phyloP scores from a whole-genome alignment of 2,329 filamentous ascomycete species.

The Colletotrichum melonis region DNA sequence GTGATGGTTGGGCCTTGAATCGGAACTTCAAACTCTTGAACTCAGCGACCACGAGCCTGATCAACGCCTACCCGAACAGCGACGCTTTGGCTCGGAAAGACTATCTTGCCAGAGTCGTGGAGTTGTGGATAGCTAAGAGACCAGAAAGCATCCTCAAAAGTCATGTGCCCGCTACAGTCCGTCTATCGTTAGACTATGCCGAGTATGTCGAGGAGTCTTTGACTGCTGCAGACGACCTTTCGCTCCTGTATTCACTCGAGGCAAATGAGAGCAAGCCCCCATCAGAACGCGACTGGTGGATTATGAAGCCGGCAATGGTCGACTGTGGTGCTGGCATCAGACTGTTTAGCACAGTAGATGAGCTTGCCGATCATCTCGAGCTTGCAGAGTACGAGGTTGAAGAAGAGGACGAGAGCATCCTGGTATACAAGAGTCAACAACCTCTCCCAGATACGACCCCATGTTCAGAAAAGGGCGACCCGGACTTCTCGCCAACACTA shows the following conservation, averaged over 20 bases:
- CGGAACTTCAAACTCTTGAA: conserved; percentile 48
- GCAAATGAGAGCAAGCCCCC: conserved; percentile 44
- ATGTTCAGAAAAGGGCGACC: conserved; percentile 14
- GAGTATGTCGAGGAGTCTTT: conserved; percentile 52
- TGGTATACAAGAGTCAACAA: conserved; percentile 22
- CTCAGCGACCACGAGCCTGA: conserved; percentile 41
- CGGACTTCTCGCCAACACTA: conserved; percentile 38
- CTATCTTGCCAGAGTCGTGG: conserved; percentile 46
- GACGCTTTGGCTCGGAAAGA: conserved; percentile 52
- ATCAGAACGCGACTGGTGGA: conserved; percentile 51
- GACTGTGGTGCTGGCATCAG: conserved; percentile 54
- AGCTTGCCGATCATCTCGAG: conserved; percentile 48
- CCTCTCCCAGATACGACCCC: neutral
- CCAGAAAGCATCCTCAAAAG: conserved; percentile 45
- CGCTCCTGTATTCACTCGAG: conserved; percentile 47
- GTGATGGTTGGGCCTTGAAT: conserved; percentile 49
- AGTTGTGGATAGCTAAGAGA: conserved; percentile 51
- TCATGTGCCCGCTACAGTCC: conserved; percentile 46
- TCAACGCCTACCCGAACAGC: conserved; percentile 53
- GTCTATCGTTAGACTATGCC: conserved; percentile 49
- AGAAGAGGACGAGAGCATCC: conserved; percentile 42
- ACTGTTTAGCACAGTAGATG: conserved; percentile 50
- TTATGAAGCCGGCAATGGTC: conserved; percentile 51
- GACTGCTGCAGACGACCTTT: conserved; percentile 49
- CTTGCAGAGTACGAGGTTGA: conserved; percentile 47